Conservation (phyloP, 2,329 filamentous ascomycete species). For the Keithomyces neogunnii region DNA sequence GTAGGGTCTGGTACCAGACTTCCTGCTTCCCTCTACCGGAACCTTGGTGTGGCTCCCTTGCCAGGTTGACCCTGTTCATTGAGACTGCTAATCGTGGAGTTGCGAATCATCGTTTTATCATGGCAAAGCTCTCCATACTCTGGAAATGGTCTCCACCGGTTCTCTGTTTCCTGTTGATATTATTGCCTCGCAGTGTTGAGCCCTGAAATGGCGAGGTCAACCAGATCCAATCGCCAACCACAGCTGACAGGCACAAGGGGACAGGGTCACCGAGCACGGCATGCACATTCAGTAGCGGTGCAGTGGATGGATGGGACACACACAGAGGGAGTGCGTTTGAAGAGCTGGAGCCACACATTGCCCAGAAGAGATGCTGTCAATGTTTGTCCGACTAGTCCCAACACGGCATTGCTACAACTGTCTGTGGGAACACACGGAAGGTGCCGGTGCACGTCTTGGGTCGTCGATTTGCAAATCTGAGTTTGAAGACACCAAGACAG, state of each 20-base stretch:
- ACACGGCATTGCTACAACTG: not conserved
- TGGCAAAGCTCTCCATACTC: no score
- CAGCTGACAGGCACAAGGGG: not conserved
- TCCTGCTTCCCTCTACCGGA: not conserved
- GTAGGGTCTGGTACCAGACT: no score
- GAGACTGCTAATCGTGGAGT: not conserved
- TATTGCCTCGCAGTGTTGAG: no score
- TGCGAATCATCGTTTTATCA: not conserved
- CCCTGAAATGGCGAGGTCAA: no score
- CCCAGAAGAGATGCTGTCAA: not conserved
- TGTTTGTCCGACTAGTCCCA: not conserved
- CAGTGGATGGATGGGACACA: not conserved
- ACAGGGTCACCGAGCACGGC: not conserved
- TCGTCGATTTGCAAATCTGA: not conserved
- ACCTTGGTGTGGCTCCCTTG: not conserved
- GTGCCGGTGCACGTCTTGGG: not conserved
- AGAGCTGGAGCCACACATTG: not conserved
- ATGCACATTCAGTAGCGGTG: not conserved
- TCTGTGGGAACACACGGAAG: not conserved
- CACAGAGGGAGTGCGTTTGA: no score
- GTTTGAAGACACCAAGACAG: not conserved
- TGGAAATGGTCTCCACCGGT: no score
- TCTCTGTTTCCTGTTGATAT: no score
- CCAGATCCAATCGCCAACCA: no score
- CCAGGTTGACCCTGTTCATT: conserved; percentile 1